Evolutionary conservation across 257 asterid genomes (phyloP).

Genomic region (Paulownia fortunei): DNA sequence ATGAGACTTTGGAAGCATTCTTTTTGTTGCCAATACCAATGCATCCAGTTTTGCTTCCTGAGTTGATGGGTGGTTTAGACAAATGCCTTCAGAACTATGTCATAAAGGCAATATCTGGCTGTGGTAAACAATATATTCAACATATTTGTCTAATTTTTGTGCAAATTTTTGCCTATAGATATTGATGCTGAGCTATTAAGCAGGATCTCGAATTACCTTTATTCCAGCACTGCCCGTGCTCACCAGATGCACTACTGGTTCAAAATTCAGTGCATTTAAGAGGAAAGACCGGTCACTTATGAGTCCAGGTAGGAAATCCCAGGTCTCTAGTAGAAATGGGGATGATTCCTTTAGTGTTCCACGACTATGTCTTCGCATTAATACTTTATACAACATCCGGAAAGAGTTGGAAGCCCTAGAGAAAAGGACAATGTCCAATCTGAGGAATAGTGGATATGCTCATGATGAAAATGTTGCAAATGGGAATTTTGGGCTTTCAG

Average conservation of each 20-base stretch:
- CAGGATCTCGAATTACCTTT: conserved; percentile 74
- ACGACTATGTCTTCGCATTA: conserved; percentile 74
- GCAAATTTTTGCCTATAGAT: conserved; percentile 15
- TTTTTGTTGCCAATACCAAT: conserved; percentile 89
- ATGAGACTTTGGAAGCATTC: conserved; percentile 93
- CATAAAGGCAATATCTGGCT: conserved; percentile 67
- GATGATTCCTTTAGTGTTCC: conserved; percentile 56
- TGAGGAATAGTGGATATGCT: conserved; percentile 55
- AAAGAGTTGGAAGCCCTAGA: conserved; percentile 73
- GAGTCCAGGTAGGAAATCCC: conserved; percentile 57
- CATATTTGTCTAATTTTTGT: neutral
- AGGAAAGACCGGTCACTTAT: conserved; percentile 62
- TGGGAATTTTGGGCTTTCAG: conserved; percentile 66
- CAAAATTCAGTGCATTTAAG: conserved; percentile 70
- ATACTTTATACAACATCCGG: conserved; percentile 72
- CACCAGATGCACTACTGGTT: conserved; percentile 71
- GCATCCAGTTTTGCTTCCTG: conserved; percentile 89
- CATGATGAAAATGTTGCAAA: conserved; percentile 44
- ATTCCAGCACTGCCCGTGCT: conserved; percentile 68
- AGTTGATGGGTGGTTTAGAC: conserved; percentile 73
- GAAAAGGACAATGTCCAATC: conserved; percentile 61
- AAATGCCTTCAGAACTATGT: conserved; percentile 70
- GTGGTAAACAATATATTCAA: conserved; percentile 57
- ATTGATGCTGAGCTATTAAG: conserved; percentile 28
- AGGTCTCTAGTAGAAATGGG: conserved; percentile 38